Percentiles rank a stretch among this genome's conserved stretches.
phyloP scores from a whole-genome alignment of 148 eudicot genomes.

The Selenicereus undatus region DNA sequence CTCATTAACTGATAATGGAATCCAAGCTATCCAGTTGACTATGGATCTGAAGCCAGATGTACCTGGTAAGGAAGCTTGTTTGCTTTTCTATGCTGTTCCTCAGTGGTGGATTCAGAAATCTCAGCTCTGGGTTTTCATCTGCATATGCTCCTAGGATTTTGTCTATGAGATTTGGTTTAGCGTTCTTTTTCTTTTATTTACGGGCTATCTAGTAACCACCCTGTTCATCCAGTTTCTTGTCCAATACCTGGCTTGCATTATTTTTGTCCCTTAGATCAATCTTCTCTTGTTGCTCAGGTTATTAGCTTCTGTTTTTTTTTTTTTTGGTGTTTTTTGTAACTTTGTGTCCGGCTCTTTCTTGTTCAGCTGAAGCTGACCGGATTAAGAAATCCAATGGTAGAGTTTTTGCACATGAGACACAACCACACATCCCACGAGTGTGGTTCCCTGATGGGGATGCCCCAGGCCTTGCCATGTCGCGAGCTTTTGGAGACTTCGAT shows the following conservation, averaged over 20 bases:
- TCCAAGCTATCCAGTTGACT: conserved; percentile 57
- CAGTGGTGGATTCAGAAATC: neutral
- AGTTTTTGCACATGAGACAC: conserved; percentile 55
- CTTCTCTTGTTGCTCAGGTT: too few relatives aligned
- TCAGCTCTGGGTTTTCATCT: too few relatives aligned
- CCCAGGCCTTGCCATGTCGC: conserved; percentile 90
- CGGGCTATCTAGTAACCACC: too few relatives aligned
- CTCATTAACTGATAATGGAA: conserved; percentile 41
- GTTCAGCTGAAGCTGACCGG: conserved; percentile 61
- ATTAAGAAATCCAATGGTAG: conserved; percentile 55
- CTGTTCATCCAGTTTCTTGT: too few relatives aligned
- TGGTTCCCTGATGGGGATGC: conserved; percentile 68
- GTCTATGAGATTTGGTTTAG: neutral
- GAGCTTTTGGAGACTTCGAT: conserved; percentile 75
- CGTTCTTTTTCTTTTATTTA: neutral
- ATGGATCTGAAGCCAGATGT: conserved; percentile 71
- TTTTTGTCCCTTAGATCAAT: too few relatives aligned
- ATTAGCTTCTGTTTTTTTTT: neutral
- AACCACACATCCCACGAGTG: conserved; percentile 64
- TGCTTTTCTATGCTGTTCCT: neutral
- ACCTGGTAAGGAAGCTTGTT: conserved; percentile 38
- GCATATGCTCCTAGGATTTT: too few relatives aligned
- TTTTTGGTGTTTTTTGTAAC: neutral
- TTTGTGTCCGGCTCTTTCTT: neutral
- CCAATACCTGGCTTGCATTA: too few relatives aligned